Base-by-base conservation (phyloP, 129 eudicot genomes). In the Pittosporum tobira region DNA sequence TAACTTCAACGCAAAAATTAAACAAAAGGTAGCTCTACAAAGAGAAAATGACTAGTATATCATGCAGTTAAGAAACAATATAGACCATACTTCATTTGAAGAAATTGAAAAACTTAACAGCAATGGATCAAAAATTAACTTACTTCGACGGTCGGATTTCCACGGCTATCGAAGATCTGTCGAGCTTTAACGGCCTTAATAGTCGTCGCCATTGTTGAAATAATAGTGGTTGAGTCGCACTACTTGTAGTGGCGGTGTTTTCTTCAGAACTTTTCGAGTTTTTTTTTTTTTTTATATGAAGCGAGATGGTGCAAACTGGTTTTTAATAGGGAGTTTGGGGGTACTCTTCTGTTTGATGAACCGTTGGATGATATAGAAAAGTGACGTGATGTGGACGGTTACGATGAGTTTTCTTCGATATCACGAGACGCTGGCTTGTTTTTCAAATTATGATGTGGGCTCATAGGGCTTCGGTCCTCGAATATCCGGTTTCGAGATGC, bases 121-220 rank as follows among this genome's bases (percentile, higher is more conserved):
- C 1, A 2, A 9, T 30, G 0, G 10, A 34, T 34, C 7, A 6
- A 34, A 34, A 34, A 6, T 6, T 8, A n/a, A 45, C 49, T 45
- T 53, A 77, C 82, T 61, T 77, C 82, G 30, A 77, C 82, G 9
- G 82, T 77, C 21, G 82, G 82, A 48, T 77, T 77, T 26, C 82
- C 82, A 23, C 82, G 78, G 12, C 75, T 66, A 46, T 77, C 82
- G 62, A 77, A 77, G 49, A 77, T 77, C 68, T 77, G 82, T n/a
- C 82, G 77, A 62, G 78, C 82, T 53, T 77, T 77, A 14, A 77
- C 75, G 1, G 61, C 62, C 49, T 63, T 67, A 61, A 77, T n/a
- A n/a, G n/a, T 77, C 46, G 78, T 77, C 43, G 69, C 78, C 82
- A 77, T 77, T 58, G 52, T 40, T 3, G 22, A 15, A 14, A 40